Evolutionary conservation across 192 early-diverging fungal genomes (phyloP).

Genomic region (Linnemannia hyalina): DNA sequence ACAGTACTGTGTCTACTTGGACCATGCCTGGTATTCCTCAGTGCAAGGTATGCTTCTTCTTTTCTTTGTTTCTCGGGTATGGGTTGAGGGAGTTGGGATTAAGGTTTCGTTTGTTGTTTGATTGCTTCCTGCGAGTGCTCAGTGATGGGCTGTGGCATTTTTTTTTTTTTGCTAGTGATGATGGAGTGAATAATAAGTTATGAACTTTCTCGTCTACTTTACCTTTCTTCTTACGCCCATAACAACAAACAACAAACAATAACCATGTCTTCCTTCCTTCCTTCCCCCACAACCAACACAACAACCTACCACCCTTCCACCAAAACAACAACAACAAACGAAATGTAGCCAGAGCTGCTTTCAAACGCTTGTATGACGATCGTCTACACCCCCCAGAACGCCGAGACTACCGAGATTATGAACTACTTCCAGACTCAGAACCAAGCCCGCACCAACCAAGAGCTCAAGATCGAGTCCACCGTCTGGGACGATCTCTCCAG

Average conservation of each 20-base stretch:
- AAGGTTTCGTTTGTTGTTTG: not conserved
- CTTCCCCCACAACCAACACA: no score
- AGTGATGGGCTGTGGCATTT: not conserved
- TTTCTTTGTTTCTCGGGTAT: not conserved
- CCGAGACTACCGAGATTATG: slow-evolving; percentile 47
- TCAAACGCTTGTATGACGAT: slow-evolving; percentile 52
- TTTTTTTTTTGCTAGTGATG: not conserved
- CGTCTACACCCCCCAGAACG: slow-evolving; percentile 29
- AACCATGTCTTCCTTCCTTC: not conserved
- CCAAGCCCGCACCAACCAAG: slow-evolving; percentile 24
- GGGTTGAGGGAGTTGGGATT: not conserved
- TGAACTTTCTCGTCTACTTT: not conserved
- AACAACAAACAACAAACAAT: not conserved
- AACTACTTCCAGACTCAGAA: slow-evolving; percentile 47
- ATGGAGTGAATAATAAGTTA: no score
- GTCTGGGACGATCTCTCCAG: slow-evolving; percentile 30
- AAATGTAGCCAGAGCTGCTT: slow-evolving; percentile 29
- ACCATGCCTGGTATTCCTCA: slow-evolving; percentile 44
- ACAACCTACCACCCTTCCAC: no score
- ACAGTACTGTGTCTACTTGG: slow-evolving; percentile 28
- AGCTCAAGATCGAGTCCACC: slow-evolving; percentile 24
- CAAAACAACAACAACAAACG: not conserved
- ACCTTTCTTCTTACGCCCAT: no score
- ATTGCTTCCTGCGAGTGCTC: no score
- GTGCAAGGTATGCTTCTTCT: slow-evolving; percentile 26